A percentile compares a stretch with the other conserved stretches of the same genome.
These are phyloP conservation scores for Ampelocalamus luodianensis DNA, from an alignment of 176 grass and related monocot species.

Conservation along the genomic window DNA sequence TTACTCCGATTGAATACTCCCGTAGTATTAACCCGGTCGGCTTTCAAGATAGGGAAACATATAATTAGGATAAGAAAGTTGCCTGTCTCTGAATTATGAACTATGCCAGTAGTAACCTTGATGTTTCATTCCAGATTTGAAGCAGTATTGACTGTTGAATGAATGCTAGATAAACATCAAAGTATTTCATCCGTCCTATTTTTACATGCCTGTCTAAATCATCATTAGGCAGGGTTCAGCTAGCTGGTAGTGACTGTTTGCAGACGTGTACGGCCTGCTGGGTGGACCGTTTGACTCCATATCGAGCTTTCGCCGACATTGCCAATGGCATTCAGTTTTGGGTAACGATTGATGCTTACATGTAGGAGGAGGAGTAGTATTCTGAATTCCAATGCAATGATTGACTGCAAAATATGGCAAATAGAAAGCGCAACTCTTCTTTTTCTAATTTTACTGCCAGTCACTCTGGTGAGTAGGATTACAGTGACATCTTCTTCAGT, in stretches of 20 bases:
- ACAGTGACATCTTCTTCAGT: neutral
- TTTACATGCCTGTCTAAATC: neutral
- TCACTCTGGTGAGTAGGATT: neutral
- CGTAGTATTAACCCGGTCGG: neutral
- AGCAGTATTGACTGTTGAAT: neutral
- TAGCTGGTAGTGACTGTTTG: conserved; percentile 25
- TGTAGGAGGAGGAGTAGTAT: neutral
- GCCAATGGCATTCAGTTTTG: neutral
- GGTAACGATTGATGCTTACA: neutral
- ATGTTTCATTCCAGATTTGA: neutral
- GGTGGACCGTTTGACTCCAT: neutral
- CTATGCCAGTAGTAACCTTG: neutral
- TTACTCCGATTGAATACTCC: neutral
- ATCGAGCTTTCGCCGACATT: neutral
- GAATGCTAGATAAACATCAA: neutral
- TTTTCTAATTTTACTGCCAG: neutral
- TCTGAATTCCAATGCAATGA: neutral
- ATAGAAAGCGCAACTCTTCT: neutral
- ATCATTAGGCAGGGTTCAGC: neutral
- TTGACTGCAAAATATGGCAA: neutral
- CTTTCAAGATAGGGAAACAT: neutral
- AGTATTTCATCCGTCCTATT: neutral
- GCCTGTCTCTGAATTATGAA: conserved; percentile 5
- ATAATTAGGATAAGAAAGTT: conserved; percentile 1
- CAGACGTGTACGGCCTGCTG: conserved; percentile 6